These are phyloP conservation scores for Aspergillus panamensis DNA, from an alignment of 495 filamentous ascomycete genomes.

Conservation along the genomic window DNA sequence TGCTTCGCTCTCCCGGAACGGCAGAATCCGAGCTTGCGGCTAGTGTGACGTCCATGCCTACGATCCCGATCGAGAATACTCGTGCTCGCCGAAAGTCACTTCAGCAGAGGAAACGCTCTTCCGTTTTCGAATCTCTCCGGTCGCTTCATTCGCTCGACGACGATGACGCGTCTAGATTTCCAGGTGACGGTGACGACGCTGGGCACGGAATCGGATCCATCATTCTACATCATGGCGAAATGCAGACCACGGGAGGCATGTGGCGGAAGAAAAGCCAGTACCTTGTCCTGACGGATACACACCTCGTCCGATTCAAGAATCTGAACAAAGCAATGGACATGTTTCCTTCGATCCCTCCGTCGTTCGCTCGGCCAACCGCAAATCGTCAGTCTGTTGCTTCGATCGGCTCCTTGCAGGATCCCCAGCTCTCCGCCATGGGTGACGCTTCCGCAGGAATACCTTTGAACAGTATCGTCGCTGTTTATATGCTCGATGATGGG, in stretches of 20 bases:
- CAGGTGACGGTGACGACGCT: constrained; percentile 31
- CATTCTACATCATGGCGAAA: constrained; percentile 66
- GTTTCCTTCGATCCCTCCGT: constrained; percentile 52
- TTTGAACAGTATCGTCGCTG: constrained; percentile 69
- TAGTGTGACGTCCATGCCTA: constrained; percentile 22
- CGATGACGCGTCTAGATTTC: constrained; percentile 39
- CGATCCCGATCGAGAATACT: constrained; percentile 27
- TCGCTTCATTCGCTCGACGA: constrained; percentile 51
- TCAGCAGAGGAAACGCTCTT: constrained; percentile 49
- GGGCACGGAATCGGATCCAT: constrained; percentile 42
- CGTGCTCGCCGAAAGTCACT: constrained; percentile 43
- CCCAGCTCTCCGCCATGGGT: constrained; percentile 48
- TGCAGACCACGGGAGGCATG: constrained; percentile 76
- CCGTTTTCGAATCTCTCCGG: constrained; percentile 57
- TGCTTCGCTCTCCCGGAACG: constrained; percentile 31
- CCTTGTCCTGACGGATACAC: constrained; percentile 82
- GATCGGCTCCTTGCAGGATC: constrained; percentile 58
- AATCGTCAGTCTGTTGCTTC: constrained; percentile 57
- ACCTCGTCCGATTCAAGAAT: constrained; percentile 78
- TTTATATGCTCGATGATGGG: constrained; percentile 75
- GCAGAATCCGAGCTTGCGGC: constrained; percentile 28
- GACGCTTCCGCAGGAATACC: constrained; percentile 56
- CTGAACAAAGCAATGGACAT: constrained; percentile 65
- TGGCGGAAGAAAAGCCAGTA: constrained; percentile 86
- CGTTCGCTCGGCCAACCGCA: constrained; percentile 35